Percentiles rank a stretch among this genome's conserved stretches.
These are phyloP conservation scores for Thyridium curvatum DNA, from an alignment of 2,329 filamentous ascomycete genomes.

Conservation along the genomic window DNA sequence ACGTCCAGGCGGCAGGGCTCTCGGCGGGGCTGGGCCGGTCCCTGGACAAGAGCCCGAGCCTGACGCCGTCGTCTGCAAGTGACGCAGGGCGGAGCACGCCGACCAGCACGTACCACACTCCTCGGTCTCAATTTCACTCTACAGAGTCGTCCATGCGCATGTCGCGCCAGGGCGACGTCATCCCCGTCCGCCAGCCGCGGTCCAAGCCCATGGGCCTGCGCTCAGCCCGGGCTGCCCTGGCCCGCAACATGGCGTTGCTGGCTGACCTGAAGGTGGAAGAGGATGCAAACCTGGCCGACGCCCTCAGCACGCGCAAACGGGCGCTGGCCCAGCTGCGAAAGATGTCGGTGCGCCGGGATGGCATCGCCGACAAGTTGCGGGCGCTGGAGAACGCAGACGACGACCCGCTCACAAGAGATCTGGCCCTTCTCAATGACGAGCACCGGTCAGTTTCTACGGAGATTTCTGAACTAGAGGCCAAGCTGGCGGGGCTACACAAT, in stretches of 20 bases:
- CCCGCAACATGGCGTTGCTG: constrained; percentile 56
- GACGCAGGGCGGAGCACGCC: constrained; percentile 35
- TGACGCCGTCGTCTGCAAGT: constrained; percentile 22
- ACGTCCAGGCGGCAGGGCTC: constrained; percentile 40
- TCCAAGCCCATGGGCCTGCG: constrained; percentile 49
- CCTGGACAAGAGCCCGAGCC: constrained; percentile 10
- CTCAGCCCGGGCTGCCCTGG: constrained; percentile 58
- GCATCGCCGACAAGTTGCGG: constrained; percentile 44
- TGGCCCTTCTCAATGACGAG: constrained; percentile 53
- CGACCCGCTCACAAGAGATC: constrained; percentile 53
- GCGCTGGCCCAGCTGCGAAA: constrained; percentile 52
- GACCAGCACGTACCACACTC: constrained; percentile 31
- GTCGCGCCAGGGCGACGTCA: constrained; percentile 34
- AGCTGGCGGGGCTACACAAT: constrained; percentile 53
- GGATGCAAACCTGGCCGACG: constrained; percentile 50
- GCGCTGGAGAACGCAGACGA: constrained; percentile 49
- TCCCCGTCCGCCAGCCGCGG: constrained; percentile 55
- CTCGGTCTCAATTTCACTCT: constrained; percentile 14
- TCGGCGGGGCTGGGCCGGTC: constrained; percentile 25
- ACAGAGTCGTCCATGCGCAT: no score
- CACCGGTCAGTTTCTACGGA: constrained; percentile 48
- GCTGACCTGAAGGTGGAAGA: constrained; percentile 64
- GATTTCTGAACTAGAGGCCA: constrained; percentile 60
- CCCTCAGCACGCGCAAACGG: constrained; percentile 48
- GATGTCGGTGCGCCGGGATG: constrained; percentile 42